Conservation (phyloP, 768 basidiomycete species). For the Jaapia argillacea region DNA sequence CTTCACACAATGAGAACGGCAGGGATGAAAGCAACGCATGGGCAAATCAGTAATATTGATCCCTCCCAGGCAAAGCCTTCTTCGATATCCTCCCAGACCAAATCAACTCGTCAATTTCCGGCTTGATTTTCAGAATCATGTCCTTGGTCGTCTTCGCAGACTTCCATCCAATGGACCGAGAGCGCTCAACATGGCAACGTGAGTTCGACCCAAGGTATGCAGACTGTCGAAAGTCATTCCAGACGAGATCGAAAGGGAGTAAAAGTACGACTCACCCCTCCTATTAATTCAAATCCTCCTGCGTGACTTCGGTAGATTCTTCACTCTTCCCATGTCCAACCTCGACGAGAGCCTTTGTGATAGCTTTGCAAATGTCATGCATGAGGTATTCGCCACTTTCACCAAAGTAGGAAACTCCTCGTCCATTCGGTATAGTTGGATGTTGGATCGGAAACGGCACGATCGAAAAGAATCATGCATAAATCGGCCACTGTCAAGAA, state of each 20-base stretch:
- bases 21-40: too few relatives aligned
- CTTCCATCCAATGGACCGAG: constrained; percentile 39
- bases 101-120: constrained; percentile 26
- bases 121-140: constrained; percentile 36
- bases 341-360: constrained; percentile 24
- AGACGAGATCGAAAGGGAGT: neutral
- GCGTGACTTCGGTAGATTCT: constrained; percentile 32
- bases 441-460: constrained; percentile 16
- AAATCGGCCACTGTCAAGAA: constrained; percentile 29
- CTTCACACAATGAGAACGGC: too few relatives aligned
- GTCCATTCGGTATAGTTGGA: constrained; percentile 16
- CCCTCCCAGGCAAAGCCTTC: too few relatives aligned
- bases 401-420: constrained; percentile 25
- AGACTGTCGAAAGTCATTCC: neutral
- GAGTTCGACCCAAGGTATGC: constrained; percentile 23
- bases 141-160: constrained; percentile 38
- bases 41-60: too few relatives aligned
- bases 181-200: constrained; percentile 31
- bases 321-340: constrained; percentile 20
- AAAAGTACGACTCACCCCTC: constrained; percentile 12
- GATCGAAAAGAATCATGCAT: constrained; percentile 31
- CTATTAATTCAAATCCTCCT: constrained; percentile 30
- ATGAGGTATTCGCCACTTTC: constrained; percentile 22
- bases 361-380: constrained; percentile 23
- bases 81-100: neutral